These are phyloP conservation scores for Edaphochlamys debaryana DNA, from an alignment of 139 green algal species.

Conservation along the genomic window DNA sequence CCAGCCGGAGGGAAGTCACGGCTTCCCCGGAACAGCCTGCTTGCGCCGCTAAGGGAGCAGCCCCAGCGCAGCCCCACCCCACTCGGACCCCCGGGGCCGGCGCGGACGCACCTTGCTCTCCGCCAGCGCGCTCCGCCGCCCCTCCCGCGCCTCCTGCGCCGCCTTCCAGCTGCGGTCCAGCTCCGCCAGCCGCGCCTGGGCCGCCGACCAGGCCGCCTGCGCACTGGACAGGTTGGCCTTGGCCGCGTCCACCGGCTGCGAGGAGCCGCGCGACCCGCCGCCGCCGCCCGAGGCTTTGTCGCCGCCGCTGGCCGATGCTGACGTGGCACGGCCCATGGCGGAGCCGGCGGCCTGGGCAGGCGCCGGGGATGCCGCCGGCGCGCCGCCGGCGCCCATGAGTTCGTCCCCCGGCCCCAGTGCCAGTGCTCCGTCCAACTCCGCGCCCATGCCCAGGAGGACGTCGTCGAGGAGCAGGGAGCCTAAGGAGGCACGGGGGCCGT, in stretches of 20 bases:
- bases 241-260: conserved; percentile 2
- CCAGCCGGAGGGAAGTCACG: too few species aligned
- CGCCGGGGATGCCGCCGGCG: not conserved
- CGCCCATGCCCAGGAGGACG: not conserved
- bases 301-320: not conserved
- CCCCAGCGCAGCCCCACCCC: too few species aligned
- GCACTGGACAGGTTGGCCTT: not conserved
- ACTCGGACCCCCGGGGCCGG: too few species aligned
- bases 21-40: too few species aligned
- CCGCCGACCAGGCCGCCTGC: conserved; percentile 10
- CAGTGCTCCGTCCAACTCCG: not conserved
- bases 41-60: too few species aligned
- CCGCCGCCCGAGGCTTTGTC: not conserved
- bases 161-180: too few species aligned
- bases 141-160: too few species aligned
- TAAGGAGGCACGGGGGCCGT: not conserved
- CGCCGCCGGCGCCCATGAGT: not conserved
- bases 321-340: too few species aligned
- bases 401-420: not conserved
- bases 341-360: too few species aligned
- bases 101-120: too few species aligned
- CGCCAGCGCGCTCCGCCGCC: too few species aligned
- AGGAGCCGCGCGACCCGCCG: too few species aligned
- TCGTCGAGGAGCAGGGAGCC: conserved; percentile 23
- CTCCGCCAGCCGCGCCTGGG: not conserved